Base-by-base conservation (phyloP, 2,329 filamentous ascomycete species). In the Cryphonectria parasitica region DNA sequence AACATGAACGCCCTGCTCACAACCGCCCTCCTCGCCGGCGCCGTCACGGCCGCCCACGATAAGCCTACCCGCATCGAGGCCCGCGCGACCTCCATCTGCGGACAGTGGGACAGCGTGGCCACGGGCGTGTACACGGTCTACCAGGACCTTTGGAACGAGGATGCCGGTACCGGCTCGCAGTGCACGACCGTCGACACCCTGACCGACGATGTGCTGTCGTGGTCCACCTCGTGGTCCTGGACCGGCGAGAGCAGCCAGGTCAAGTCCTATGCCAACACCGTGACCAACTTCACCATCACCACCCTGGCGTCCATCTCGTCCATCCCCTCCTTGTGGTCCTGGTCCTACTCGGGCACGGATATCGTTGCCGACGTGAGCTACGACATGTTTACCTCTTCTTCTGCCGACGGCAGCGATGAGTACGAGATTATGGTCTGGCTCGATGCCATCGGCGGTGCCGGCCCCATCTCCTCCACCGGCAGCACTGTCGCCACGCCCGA, bases 381-480 rank as follows among this genome's bases (percentile, higher is more conserved):
- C 76, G 88, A 90, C 76, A 78, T 90, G 60, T 90, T 90, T 82
- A 88, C 88, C 49, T 81, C 81, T 15, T 80, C 80, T 19, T 82
- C 83, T 10, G 82, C 82, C 22, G 79, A 83, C 0, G 78, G 77
- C 61, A 76, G 68, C 2, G 75, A 84, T 28, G 80, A 87, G 75
- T 89, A 89, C 77, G 89, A 91, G 79, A 83, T 91, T 77, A 91
- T 91, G 89, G 82, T 91, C 75, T 91, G 89, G 89, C 81, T 90
- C 60, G 85, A 82, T 2, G 83, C 84, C 5, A 80, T 88, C 62
- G 88, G 88, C 36, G 87, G 87, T 68, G 88, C 88, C 1, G 86
- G 86, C 0, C 88, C 88, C 45, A 90, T 90, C 80, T 85, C 83
- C 62, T 74, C 77, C 54, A 84, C 81, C 10, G 87, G 87, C 66